Evolutionary conservation across 495 filamentous ascomycete genomes (phyloP), one percentile per base, ranked within the genome.

Genomic region (Penicillium alfredii): DNA sequence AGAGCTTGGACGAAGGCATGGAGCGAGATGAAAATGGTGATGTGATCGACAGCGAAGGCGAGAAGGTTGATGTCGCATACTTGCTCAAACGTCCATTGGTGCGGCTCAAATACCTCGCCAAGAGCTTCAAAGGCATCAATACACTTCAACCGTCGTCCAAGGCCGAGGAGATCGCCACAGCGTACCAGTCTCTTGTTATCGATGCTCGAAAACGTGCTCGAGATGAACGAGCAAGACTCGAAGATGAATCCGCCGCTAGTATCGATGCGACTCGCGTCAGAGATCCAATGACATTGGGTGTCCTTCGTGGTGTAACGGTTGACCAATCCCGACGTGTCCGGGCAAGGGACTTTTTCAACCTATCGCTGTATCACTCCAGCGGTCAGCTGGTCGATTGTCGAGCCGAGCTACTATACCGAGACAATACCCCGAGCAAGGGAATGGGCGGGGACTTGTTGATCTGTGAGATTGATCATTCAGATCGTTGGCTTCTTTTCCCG

Each of bases 1-100:
- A 68, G 31, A 69, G 63, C 24, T 66, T 84, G 18, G 69, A 85
- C 43, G 74, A 84, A 51, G 80, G 81, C 13, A 65, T 92, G 60
- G 78, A 82, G 30, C 71, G 80, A 33, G 84, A 93, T 45, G 78
- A 81, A 40, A 74, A 87, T 35, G 88, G 86, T 7, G 84, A 90
- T 53, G 68, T 93, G 4, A 62, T 90, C 23, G 76, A 82, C 29
- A 74, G 74, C 22, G 73, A 92, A 36, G 90, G 88, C 0, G 88
- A 94, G 55, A 81, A 84, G 33, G 92, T 94, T 30, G 90, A 97
- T 64, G 92, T 99, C 38, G 92, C 89, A 8, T 94, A 86, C 55
- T 64, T 99, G 12, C 69, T 97, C 25, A 96, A 94, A 58, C 71
- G 89, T 33, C 92, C 92, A 3, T 64, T 97, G 25, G 83, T 94